These are phyloP conservation scores for Phytophthora idaei DNA, from an alignment of 352 stramenopile species.

Conservation along the genomic window DNA sequence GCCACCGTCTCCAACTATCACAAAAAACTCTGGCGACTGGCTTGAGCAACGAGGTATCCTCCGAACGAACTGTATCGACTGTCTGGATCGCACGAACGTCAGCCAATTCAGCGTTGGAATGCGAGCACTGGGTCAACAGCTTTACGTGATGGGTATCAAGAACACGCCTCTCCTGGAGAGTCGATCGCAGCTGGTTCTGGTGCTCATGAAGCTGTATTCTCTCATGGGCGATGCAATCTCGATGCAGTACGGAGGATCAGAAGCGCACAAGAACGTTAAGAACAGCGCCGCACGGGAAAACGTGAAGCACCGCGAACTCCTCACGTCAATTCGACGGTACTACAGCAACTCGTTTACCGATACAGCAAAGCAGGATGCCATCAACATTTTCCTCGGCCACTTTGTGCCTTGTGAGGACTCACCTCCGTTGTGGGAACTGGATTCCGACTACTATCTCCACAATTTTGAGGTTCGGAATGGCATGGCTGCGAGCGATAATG, in stretches of 20 bases:
- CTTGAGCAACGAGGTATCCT: constrained; percentile 97
- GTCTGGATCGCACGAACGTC: constrained; percentile 86
- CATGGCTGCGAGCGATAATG: constrained; percentile 61
- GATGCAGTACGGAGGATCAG: constrained; percentile 99
- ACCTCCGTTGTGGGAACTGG: constrained; percentile 81
- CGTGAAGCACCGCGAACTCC: constrained; percentile 95
- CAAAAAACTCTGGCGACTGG: constrained; percentile 86
- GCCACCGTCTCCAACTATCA: constrained; percentile 69
- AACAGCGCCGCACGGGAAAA: constrained; percentile 85
- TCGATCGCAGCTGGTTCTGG: constrained; percentile 93
- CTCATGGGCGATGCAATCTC: constrained; percentile 98
- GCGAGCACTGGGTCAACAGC: constrained; percentile 93
- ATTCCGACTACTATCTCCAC: constrained; percentile 92
- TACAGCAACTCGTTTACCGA: constrained; percentile 99
- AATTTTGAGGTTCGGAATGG: constrained; percentile 89
- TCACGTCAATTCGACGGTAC: constrained; percentile 98
- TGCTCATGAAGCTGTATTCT: constrained; percentile 99
- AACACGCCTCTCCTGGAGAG: constrained; percentile 84
- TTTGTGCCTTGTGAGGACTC: constrained; percentile 77
- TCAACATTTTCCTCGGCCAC: constrained; percentile 99
- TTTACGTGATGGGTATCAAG: constrained; percentile 97
- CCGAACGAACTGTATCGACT: constrained; percentile 99
- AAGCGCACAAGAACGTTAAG: constrained; percentile 99
- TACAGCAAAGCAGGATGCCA: constrained; percentile 98
- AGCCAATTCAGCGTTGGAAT: constrained; percentile 89